Percentiles rank a stretch among this genome's conserved stretches.
phyloP scores from a whole-genome alignment of 192 early-diverging fungal species.

The Coemansia interrupta region DNA sequence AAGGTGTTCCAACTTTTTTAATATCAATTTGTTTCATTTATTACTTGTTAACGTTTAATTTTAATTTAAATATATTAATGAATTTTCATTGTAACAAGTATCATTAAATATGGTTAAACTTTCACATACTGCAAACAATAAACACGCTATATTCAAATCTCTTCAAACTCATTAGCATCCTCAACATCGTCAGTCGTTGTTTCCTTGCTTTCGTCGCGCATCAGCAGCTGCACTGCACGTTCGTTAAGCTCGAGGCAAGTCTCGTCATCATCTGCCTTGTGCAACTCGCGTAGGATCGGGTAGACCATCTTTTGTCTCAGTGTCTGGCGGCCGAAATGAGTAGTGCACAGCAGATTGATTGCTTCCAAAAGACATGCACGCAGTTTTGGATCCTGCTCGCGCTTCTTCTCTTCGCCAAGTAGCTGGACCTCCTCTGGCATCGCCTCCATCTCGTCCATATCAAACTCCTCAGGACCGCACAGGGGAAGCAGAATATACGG shows the following conservation, averaged over 20 bases:
- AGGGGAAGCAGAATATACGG: slow-evolving; percentile 84
- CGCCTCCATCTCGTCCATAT: slow-evolving; percentile 86
- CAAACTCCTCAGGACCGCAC: slow-evolving; percentile 88
- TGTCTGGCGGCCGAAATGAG: slow-evolving; percentile 71
- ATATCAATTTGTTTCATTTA: too few relatives aligned
- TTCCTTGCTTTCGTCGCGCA: slow-evolving; percentile 67
- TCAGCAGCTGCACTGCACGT: slow-evolving; percentile 78
- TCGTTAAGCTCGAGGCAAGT: slow-evolving; percentile 68
- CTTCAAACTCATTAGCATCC: slow-evolving; percentile 29
- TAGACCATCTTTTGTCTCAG: slow-evolving; percentile 81
- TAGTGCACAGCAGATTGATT: slow-evolving; percentile 72
- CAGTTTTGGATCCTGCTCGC: slow-evolving; percentile 75
- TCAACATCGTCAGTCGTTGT: slow-evolving; percentile 18
- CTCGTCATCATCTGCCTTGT: slow-evolving; percentile 71
- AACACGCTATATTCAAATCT: slow-evolving; percentile 14
- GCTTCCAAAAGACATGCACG: slow-evolving; percentile 75
- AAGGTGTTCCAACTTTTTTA: too few relatives aligned
- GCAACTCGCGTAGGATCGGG: slow-evolving; percentile 78
- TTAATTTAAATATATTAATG: too few relatives aligned
- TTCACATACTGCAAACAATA: background rate
- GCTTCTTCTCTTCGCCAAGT: slow-evolving; percentile 74
- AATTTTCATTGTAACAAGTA: too few relatives aligned
- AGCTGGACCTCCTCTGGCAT: slow-evolving; percentile 93
- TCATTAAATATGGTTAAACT: too few relatives aligned
- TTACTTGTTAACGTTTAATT: too few relatives aligned